Conservation (phyloP, 768 basidiomycete genomes). For the Leccinum obscurum region DNA sequence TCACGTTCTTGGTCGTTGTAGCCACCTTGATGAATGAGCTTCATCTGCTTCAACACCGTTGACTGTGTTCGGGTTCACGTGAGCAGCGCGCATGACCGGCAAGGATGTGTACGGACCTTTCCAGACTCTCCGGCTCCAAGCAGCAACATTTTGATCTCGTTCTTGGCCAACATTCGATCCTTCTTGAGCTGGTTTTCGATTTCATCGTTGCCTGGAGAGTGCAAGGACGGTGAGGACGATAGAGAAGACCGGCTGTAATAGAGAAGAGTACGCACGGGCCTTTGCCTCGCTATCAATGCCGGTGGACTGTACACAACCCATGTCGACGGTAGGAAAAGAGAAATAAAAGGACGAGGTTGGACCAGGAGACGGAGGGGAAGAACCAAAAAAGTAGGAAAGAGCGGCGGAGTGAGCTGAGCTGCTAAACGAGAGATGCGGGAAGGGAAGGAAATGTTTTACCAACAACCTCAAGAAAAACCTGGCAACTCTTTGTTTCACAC, state of each 20-base stretch:
- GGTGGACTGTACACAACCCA: slow-evolving; percentile 77
- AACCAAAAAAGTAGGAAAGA: slow-evolving; percentile 23
- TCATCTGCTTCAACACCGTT: slow-evolving; percentile 96
- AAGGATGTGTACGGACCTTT: slow-evolving; percentile 55
- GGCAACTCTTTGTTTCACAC: slow-evolving; percentile 6
- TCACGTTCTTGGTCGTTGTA: slow-evolving; percentile 89
- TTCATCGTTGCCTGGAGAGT: slow-evolving; percentile 77
- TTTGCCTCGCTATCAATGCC: slow-evolving; percentile 78
- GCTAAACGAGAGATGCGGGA: slow-evolving; percentile 18
- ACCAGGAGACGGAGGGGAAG: slow-evolving; percentile 6
- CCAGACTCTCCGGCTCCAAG: slow-evolving; percentile 97
- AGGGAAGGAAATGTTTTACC: not conserved
- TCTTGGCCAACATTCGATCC: slow-evolving; percentile 86
- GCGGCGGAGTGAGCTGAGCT: slow-evolving; percentile 16
- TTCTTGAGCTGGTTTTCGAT: slow-evolving; percentile 91
- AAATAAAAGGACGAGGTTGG: slow-evolving; percentile 7
- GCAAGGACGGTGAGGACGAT: not conserved
- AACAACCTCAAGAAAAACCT: slow-evolving; percentile 12
- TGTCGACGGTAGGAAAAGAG: slow-evolving; percentile 28
- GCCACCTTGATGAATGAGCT: slow-evolving; percentile 89
- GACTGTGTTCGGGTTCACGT: slow-evolving; percentile 45
- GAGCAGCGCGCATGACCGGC: not conserved
- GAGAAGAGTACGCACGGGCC: slow-evolving; percentile 59
- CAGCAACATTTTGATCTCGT: slow-evolving; percentile 95
- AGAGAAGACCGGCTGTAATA: not conserved